Evolutionary conservation across 2,329 filamentous ascomycete genomes (phyloP).

Genomic region (Allantophomopsis cytisporea): DNA sequence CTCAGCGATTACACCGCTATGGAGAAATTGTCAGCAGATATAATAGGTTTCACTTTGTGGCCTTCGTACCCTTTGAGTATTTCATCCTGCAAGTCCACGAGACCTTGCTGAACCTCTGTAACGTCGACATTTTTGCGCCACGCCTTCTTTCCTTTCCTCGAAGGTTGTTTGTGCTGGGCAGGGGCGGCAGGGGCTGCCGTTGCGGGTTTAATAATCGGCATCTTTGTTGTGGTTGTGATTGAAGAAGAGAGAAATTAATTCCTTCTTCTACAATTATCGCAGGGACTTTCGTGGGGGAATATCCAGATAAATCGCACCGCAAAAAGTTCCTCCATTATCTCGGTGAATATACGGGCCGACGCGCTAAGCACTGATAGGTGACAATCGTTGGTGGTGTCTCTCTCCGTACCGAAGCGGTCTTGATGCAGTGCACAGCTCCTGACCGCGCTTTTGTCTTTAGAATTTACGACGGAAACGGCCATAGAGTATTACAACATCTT

Average conservation of each 20-base stretch:
- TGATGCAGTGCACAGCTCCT: too few relatives aligned
- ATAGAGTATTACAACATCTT: too few relatives aligned
- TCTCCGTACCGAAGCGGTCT: too few relatives aligned
- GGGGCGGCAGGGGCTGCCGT: slow-evolving; percentile 46
- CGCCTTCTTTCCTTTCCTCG: slow-evolving; percentile 94
- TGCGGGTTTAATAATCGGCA: slow-evolving; percentile 18
- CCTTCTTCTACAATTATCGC: not conserved
- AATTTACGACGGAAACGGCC: too few relatives aligned
- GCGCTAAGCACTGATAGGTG: too few relatives aligned
- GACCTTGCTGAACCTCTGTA: slow-evolving; percentile 68
- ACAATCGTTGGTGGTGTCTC: too few relatives aligned
- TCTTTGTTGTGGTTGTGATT: slow-evolving; percentile 5
- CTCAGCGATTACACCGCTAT: slow-evolving; percentile 73
- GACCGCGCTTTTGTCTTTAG: too few relatives aligned
- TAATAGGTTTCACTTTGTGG: slow-evolving; percentile 1
- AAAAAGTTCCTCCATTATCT: too few relatives aligned
- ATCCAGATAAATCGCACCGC: too few relatives aligned
- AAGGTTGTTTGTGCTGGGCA: slow-evolving; percentile 74
- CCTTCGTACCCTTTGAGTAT: slow-evolving; percentile 66
- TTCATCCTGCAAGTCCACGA: slow-evolving; percentile 76
- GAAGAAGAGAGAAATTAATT: too few relatives aligned
- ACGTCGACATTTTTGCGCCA: slow-evolving; percentile 98
- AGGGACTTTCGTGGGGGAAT: not conserved
- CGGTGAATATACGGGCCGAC: too few relatives aligned
- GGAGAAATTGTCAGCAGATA: slow-evolving; percentile 1